Percentiles rank a stretch among this genome's conserved stretches.
Evolutionary conservation across 2,329 filamentous ascomycete genomes (phyloP).

Genomic region (Beauveria sp.): DNA sequence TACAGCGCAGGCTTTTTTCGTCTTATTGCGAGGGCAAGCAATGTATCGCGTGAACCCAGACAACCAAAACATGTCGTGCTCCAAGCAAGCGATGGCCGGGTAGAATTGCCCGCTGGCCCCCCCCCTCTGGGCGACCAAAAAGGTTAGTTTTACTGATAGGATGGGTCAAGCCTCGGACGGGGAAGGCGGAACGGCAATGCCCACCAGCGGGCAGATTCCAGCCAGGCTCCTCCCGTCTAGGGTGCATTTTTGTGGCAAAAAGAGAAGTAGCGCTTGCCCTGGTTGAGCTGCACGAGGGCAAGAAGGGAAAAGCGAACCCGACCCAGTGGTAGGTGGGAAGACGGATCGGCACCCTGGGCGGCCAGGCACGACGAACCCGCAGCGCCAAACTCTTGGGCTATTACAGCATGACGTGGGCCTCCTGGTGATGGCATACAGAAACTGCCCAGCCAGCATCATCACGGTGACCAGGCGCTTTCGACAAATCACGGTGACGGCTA

Average conservation of each 20-base stretch:
- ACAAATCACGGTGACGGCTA: not conserved
- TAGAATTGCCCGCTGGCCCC: not conserved
- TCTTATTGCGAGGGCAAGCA: not conserved
- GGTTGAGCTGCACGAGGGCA: not conserved
- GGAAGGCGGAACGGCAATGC: conserved; percentile 6
- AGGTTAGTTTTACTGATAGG: not conserved
- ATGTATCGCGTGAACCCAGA: not conserved
- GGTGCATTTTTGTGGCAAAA: too few relatives aligned
- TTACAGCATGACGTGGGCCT: not conserved
- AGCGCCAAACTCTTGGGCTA: not conserved
- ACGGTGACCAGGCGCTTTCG: not conserved
- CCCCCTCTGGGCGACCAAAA: not conserved
- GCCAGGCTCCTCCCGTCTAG: not conserved
- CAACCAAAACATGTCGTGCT: not conserved
- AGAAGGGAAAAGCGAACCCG: conserved; percentile 7
- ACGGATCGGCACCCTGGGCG: conserved; percentile 4
- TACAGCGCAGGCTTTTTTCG: not conserved
- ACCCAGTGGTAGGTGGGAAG: conserved; percentile 1
- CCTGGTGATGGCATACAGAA: not conserved
- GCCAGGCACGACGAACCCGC: conserved; percentile 3
- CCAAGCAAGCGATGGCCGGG: not conserved
- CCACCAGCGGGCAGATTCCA: not conserved
- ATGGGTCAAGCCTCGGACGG: not conserved
- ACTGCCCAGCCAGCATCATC: not conserved
- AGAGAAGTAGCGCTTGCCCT: too few relatives aligned